A percentile compares a stretch with the other conserved stretches of the same genome.
Conservation (phyloP, 306 rosid genomes). For the Betula pendula region DNA sequence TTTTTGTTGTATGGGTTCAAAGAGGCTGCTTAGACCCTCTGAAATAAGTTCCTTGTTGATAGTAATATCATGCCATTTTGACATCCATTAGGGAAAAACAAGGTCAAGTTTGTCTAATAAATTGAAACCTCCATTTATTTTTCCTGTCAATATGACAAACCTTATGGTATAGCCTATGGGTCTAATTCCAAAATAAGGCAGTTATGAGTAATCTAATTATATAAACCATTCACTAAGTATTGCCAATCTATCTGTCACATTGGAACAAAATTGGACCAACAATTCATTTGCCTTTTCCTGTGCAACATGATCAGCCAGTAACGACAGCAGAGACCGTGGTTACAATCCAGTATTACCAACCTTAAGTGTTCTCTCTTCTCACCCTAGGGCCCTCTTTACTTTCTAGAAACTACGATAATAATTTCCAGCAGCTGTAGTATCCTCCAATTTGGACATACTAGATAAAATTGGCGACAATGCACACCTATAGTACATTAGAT, state of each 20-base stretch:
- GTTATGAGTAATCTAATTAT: not conserved
- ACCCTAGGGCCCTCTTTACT: not conserved
- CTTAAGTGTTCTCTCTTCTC: not conserved
- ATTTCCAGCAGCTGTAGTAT: not conserved
- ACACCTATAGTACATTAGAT: not conserved
- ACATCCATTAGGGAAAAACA: not conserved
- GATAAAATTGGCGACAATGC: not conserved
- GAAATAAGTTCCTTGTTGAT: not conserved
- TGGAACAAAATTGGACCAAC: not conserved
- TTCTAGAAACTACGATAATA: not conserved
- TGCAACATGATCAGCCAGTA: not conserved
- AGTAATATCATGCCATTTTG: not conserved
- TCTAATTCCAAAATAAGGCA: not conserved
- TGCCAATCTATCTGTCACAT: no score
- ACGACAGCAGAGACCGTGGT: no score
- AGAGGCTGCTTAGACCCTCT: not conserved
- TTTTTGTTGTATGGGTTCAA: not conserved
- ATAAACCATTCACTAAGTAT: not conserved
- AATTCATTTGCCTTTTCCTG: not conserved
- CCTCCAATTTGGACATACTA: not conserved
- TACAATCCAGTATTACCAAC: no score
- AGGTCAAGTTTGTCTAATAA: not conserved
- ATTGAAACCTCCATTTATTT: not conserved
- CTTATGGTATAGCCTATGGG: not conserved
- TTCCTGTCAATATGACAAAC: not conserved